phyloP scores from a whole-genome alignment of 305 asterid species.

The Stenogyne calaminthoides region DNA sequence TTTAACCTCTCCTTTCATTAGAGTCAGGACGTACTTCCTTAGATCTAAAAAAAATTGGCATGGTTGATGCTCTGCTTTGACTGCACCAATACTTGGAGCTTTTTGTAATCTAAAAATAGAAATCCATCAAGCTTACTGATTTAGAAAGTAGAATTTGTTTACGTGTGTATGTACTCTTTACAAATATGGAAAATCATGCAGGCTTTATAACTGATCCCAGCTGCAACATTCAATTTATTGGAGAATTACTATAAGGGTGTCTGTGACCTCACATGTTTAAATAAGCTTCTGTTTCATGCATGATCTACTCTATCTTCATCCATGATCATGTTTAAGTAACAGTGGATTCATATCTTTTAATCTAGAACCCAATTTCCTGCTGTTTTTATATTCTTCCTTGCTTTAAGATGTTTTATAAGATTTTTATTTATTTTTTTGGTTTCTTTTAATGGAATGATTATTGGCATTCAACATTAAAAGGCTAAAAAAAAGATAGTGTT shows the following conservation, averaged over 20 bases:
- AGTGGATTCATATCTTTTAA: background rate
- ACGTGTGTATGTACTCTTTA: background rate
- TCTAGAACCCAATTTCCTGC: background rate
- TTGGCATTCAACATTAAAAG: background rate
- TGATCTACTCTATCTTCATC: background rate
- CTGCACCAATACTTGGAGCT: background rate
- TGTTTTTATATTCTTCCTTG: background rate
- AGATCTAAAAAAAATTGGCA: background rate
- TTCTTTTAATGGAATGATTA: background rate
- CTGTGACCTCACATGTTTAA: background rate
- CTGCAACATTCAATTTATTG: background rate
- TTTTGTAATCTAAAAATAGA: background rate
- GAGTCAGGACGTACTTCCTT: background rate
- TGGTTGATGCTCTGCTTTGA: constrained; percentile 3
- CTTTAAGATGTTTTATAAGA: background rate
- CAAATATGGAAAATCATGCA: constrained; percentile 12
- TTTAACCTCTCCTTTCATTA: constrained; percentile 3
- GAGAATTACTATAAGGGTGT: background rate
- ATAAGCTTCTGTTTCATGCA: constrained; percentile 5
- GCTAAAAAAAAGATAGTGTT: background rate
- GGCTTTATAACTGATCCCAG: background rate
- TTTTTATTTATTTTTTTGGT: background rate
- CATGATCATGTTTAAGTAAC: background rate
- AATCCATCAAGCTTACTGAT: background rate
- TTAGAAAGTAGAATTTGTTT: background rate